Percentiles rank a stretch among this genome's conserved stretches.
These are phyloP conservation scores for Clonostachys rosea DNA, from an alignment of 2,329 filamentous ascomycete species.

Conservation along the genomic window DNA sequence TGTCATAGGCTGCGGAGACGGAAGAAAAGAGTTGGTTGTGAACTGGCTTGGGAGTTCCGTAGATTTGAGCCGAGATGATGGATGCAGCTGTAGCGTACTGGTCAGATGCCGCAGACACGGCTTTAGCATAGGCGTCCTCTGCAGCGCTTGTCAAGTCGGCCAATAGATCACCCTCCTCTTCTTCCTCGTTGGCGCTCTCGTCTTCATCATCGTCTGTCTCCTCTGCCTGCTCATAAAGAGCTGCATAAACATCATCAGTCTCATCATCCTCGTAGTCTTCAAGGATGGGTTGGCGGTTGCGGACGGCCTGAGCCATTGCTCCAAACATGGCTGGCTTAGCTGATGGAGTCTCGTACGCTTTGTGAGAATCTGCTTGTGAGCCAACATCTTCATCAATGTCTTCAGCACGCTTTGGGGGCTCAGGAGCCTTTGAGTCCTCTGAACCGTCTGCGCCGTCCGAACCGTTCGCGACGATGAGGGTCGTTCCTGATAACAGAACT, in stretches of 20 bases:
- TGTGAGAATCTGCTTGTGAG: neutral
- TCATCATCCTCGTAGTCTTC: conserved; percentile 39
- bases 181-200: neutral
- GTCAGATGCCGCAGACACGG: conserved; percentile 60
- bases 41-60: conserved; percentile 63
- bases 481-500: conserved; percentile 12
- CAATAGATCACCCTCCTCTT: conserved; percentile 3
- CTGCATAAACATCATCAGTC: conserved; percentile 12
- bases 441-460: conserved; percentile 9
- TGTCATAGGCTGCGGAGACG: conserved; percentile 63
- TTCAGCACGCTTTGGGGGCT: no score
- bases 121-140: conserved; percentile 58
- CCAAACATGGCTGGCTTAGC: conserved; percentile 45
- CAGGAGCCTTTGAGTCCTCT: no score
- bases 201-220: no score
- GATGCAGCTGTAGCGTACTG: conserved; percentile 67
- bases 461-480: conserved; percentile 14
- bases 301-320: conserved; percentile 43
- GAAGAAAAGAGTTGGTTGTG: conserved; percentile 67
- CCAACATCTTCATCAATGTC: no score
- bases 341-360: conserved; percentile 14
- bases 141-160: conserved; percentile 37
- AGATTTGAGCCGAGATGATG: conserved; percentile 61
- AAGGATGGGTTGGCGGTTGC: conserved; percentile 41
- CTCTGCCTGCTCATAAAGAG: no score